Percentiles rank a stretch among this genome's conserved stretches.
These are phyloP conservation scores for Diaporthe sp. DNA, from an alignment of 2,329 filamentous ascomycete genomes.

Conservation along the genomic window DNA sequence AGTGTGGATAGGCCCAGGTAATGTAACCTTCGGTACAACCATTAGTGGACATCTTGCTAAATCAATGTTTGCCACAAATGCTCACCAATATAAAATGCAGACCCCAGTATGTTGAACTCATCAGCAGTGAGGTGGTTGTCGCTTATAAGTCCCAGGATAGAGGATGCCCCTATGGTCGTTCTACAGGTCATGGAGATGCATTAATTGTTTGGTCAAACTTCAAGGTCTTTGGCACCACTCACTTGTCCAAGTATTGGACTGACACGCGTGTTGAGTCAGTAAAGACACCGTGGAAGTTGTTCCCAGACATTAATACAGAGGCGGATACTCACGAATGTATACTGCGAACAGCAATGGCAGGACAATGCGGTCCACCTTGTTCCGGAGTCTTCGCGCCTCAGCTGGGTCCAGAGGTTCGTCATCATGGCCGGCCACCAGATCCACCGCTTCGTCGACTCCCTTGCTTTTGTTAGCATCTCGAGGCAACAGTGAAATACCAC, in stretches of 20 bases:
- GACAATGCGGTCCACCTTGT: neutral
- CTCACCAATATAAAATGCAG: constrained; percentile 12
- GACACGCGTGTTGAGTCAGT: neutral
- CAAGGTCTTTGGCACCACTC: neutral
- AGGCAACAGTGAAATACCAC: rapidly evolving
- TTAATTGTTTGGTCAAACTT: neutral
- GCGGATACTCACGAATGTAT: neutral
- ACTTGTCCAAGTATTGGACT: constrained; percentile 23
- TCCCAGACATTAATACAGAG: rapidly evolving
- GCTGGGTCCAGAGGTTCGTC: neutral
- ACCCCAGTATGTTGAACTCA: constrained; percentile 2
- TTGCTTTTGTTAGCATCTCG: neutral
- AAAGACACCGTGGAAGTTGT: too few relatives aligned
- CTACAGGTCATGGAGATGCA: neutral
- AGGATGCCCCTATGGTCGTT: constrained; percentile 16
- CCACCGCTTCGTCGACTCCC: constrained; percentile 10
- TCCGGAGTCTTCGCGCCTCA: neutral
- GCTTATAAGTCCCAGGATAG: constrained; percentile 1
- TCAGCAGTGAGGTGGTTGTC: constrained; percentile 9
- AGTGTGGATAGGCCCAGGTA: constrained; percentile 2
- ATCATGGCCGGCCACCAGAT: constrained; percentile 11
- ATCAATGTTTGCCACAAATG: neutral
- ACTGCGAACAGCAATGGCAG: constrained; percentile 8
- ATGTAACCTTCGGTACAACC: neutral
- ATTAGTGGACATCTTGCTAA: neutral